Evolutionary conservation across 805 yeast genomes (phyloP).

Genomic region (Kodamaea laetipori): DNA sequence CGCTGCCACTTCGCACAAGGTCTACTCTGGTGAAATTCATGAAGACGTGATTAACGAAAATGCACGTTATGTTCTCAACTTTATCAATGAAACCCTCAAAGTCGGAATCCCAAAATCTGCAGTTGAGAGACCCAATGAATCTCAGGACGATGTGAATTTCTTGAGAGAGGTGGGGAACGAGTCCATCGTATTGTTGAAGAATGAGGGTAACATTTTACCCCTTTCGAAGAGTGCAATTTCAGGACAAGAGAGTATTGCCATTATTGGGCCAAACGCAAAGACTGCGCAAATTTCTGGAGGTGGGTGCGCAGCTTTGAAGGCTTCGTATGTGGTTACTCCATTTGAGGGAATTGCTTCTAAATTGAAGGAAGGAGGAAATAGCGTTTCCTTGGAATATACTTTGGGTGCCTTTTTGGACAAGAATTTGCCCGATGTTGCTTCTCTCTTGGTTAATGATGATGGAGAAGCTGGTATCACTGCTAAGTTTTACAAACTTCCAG

Average conservation of each 20-base stretch:
- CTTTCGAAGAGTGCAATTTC: constrained; percentile 24
- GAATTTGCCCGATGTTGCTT: constrained; percentile 33
- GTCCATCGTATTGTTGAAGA: constrained; percentile 57
- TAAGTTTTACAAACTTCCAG: constrained; percentile 29
- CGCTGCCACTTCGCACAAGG: constrained; percentile 43
- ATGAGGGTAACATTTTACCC: constrained; percentile 51
- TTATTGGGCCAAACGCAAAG: constrained; percentile 64
- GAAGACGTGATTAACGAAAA: constrained; percentile 47
- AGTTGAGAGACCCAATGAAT: constrained; percentile 42
- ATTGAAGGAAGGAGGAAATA: constrained; percentile 25
- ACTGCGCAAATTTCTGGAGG: constrained; percentile 57
- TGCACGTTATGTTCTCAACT: constrained; percentile 48
- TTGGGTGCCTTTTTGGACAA: constrained; percentile 38
- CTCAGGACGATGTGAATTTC: constrained; percentile 27
- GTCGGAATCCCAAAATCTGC: constrained; percentile 44
- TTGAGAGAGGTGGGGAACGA: constrained; percentile 39
- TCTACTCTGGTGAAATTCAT: constrained; percentile 44
- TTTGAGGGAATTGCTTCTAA: constrained; percentile 45
- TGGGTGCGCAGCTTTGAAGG: constrained; percentile 57
- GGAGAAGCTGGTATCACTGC: constrained; percentile 31
- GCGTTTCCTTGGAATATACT: constrained; percentile 25
- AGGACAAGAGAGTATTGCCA: constrained; percentile 33
- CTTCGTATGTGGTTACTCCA: constrained; percentile 52
- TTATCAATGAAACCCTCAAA: constrained; percentile 45
- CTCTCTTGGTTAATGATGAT: constrained; percentile 19